Conservation (phyloP, 2,329 filamentous ascomycete genomes). For the Coniochaeta hoffmannii region DNA sequence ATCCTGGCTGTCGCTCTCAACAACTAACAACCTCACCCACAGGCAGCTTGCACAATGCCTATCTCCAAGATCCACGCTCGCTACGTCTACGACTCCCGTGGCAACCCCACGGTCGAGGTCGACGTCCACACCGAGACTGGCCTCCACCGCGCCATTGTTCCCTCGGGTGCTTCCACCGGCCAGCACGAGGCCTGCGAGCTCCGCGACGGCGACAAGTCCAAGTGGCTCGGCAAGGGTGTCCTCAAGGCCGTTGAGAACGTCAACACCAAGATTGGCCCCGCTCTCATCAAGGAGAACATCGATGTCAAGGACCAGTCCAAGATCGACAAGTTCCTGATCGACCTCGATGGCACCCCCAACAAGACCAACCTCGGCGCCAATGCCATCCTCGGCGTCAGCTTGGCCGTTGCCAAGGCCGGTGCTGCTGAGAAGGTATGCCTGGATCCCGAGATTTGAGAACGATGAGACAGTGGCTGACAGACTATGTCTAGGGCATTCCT, state of each 20-base stretch:
- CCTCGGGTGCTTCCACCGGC: conserved; percentile 90
- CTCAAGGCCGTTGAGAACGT: conserved; percentile 81
- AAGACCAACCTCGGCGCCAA: conserved; percentile 86
- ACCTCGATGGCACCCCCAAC: conserved; percentile 77
- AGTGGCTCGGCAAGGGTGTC: conserved; percentile 85
- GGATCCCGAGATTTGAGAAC: neutral
- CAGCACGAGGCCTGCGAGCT: conserved; percentile 89
- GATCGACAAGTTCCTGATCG: conserved; percentile 77
- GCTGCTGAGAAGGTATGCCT: conserved; percentile 68
- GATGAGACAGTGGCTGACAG: neutral
- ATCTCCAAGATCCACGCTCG: conserved; percentile 87
- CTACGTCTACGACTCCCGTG: conserved; percentile 96
- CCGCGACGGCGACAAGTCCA: conserved; percentile 80
- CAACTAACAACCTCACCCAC: neutral
- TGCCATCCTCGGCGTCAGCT: conserved; percentile 76
- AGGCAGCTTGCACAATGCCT: conserved; percentile 59
- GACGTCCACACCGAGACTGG: conserved; percentile 94
- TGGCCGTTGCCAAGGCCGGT: conserved; percentile 82
- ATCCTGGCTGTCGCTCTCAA: neutral
- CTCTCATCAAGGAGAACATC: conserved; percentile 72
- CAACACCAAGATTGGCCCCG: conserved; percentile 72
- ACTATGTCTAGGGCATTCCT: conserved; percentile 53
- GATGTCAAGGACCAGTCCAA: conserved; percentile 83
- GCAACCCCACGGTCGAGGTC: conserved; percentile 98
- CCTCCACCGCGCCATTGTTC: conserved; percentile 94